These are phyloP conservation scores for Talaromyces sp. DNA, from an alignment of 2,329 filamentous ascomycete genomes.

Conservation along the genomic window DNA sequence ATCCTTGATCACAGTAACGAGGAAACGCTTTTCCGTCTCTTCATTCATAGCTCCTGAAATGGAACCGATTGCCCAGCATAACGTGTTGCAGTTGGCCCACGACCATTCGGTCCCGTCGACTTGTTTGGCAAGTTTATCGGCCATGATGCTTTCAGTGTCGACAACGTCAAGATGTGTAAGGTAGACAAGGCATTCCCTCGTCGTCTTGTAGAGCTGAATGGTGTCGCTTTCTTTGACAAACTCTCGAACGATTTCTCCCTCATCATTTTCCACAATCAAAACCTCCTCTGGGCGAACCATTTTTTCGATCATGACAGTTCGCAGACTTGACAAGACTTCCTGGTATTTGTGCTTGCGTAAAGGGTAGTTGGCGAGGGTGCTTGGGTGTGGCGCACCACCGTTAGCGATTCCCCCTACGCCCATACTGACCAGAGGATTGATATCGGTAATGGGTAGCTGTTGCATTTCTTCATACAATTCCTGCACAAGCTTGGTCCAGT, in stretches of 20 bases:
- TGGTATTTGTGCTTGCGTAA: slow-evolving; percentile 97
- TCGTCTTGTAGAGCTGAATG: slow-evolving; percentile 98
- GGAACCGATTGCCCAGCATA: slow-evolving; percentile 98
- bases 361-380: slow-evolving; percentile 79
- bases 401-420: slow-evolving; percentile 64
- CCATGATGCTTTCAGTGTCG: slow-evolving; percentile 98
- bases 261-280: slow-evolving; percentile 97
- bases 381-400: slow-evolving; percentile 78
- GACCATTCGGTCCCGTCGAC: slow-evolving; percentile 97
- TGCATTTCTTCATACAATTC: slow-evolving; percentile 99
- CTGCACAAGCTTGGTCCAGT: slow-evolving; percentile 97
- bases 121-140: slow-evolving; percentile 90
- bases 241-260: slow-evolving; percentile 96
- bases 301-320: slow-evolving; percentile 99
- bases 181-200: slow-evolving; percentile 92
- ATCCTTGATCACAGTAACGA: slow-evolving; percentile 98
- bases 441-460: slow-evolving; percentile 82
- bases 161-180: slow-evolving; percentile 95
- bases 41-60: slow-evolving; percentile 99
- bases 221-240: slow-evolving; percentile 99
- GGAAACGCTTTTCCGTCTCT: slow-evolving; percentile 95
- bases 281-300: slow-evolving; percentile 99
- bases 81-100: slow-evolving; percentile 98
- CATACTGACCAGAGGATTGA: slow-evolving; percentile 83
- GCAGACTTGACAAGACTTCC: slow-evolving; percentile 86